phyloP scores from a whole-genome alignment of 345 rosid genomes.

The Leavenworthia alabamica region DNA sequence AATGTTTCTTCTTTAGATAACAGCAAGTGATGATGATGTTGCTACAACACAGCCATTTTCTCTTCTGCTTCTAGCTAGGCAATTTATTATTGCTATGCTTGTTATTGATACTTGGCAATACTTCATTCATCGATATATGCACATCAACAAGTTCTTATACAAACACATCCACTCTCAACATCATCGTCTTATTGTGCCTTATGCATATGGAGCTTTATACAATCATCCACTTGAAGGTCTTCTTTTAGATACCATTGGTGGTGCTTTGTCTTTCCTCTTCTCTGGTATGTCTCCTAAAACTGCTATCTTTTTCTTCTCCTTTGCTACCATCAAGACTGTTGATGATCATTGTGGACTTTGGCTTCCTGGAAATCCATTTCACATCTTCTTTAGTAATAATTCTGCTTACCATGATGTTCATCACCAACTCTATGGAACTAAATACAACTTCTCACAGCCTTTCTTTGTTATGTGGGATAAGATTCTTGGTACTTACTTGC shows the following conservation, averaged over 20 bases:
- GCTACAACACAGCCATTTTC: conserved; percentile 18
- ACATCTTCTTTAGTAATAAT: conserved; percentile 62
- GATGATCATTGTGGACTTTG: conserved; percentile 75
- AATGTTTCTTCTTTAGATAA: conserved; percentile 24
- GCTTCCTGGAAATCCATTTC: conserved; percentile 75
- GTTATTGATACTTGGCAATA: conserved; percentile 37
- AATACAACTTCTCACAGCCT: conserved; percentile 75
- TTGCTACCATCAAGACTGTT: conserved; percentile 63
- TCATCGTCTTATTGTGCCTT: conserved; percentile 57
- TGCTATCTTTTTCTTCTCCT: conserved; percentile 40
- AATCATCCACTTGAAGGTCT: conserved; percentile 68
- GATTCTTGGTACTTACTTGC: conserved; percentile 67
- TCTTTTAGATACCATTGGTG: conserved; percentile 66
- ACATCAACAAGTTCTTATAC: conserved; percentile 34
- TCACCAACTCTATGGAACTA: conserved; percentile 76
- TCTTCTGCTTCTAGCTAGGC: conserved; percentile 20
- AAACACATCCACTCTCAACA: conserved; percentile 39
- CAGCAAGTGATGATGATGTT: conserved; percentile 32
- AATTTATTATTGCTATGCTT: conserved; percentile 28
- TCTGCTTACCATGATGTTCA: conserved; percentile 80
- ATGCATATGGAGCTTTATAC: conserved; percentile 61
- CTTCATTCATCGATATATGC: conserved; percentile 36
- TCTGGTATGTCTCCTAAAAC: conserved; percentile 72
- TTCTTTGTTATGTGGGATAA: conserved; percentile 74
- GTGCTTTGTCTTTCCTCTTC: conserved; percentile 63